Conservation (phyloP, 2,329 filamentous ascomycete genomes). For the Paracoccidioides brasiliensis region DNA sequence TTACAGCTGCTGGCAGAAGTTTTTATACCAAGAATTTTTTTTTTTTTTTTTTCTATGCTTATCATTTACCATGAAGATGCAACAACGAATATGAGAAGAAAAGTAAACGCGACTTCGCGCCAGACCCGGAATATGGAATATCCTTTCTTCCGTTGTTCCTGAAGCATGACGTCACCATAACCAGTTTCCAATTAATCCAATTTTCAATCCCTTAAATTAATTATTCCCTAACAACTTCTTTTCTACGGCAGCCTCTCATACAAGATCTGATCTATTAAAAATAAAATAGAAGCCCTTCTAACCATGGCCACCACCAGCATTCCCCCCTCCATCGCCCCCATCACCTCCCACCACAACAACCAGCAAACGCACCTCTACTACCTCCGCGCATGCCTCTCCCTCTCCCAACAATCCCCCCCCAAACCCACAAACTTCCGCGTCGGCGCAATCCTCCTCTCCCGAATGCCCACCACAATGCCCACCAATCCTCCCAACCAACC, state of each 20-base stretch:
- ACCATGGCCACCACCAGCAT: constrained; percentile 1
- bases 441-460: constrained; percentile 65
- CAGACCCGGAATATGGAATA: not conserved
- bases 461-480: constrained; percentile 15
- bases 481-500: constrained; percentile 62
- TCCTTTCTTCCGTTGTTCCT: not conserved
- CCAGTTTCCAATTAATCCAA: not conserved
- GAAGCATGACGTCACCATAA: not conserved
- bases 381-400: constrained; percentile 60
- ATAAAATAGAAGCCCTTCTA: not conserved
- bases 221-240: not conserved
- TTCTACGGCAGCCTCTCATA: too few species aligned
- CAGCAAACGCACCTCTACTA: constrained; percentile 29
- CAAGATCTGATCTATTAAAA: too few species aligned
- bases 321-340: not conserved
- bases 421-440: constrained; percentile 89
- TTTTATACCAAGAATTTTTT: too few species aligned
- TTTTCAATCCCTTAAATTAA: not conserved
- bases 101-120: not conserved
- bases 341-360: constrained; percentile 13
- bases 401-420: constrained; percentile 67
- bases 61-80: too few species aligned
- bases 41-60: too few species aligned
- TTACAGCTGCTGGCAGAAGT: too few species aligned
- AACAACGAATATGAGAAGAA: not conserved